Percentiles rank a stretch among this genome's conserved stretches.
Conservation (phyloP, 2,329 filamentous ascomycete species). For the Penicillium sp. region DNA sequence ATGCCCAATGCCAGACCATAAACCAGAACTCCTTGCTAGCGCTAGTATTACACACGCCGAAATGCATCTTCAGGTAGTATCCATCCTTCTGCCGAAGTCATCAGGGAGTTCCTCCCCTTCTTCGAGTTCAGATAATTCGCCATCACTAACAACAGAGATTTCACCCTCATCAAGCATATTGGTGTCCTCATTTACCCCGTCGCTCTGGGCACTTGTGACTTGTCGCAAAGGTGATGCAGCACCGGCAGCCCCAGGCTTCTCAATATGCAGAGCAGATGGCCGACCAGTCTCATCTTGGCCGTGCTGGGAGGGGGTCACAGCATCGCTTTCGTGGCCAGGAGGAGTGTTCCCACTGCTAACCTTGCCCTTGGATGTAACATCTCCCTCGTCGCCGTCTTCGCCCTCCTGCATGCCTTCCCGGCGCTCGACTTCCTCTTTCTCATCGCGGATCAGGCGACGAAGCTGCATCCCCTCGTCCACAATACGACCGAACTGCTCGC, state of each 20-base stretch:
- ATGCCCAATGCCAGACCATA: constrained; percentile 21
- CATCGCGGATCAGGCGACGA: constrained; percentile 80
- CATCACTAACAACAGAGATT: constrained; percentile 36
- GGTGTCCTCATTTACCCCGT: constrained; percentile 52
- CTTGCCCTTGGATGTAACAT: constrained; percentile 49
- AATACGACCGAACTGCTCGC: constrained; percentile 82
- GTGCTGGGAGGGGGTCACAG: constrained; percentile 34
- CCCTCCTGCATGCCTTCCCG: constrained; percentile 73
- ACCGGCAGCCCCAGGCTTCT: constrained; percentile 31
- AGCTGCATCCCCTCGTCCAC: constrained; percentile 89
- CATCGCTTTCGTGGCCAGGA: constrained; percentile 50
- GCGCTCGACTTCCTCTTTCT: constrained; percentile 90
- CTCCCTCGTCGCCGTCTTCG: constrained; percentile 57
- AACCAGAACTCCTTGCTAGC: constrained; percentile 29
- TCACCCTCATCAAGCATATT: constrained; percentile 57
- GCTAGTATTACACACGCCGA: constrained; percentile 23
- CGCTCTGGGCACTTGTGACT: constrained; percentile 37
- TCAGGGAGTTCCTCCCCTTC: constrained; percentile 50
- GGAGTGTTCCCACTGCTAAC: constrained; percentile 50
- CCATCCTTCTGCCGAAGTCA: constrained; percentile 61
- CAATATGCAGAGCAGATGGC: constrained; percentile 28
- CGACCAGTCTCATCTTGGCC: constrained; percentile 33
- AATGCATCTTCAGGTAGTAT: constrained; percentile 48
- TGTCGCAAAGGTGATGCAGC: constrained; percentile 41
- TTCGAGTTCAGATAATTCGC: constrained; percentile 42